Conservation (phyloP, 1,139 yeast genomes). For the Pneumocystis carinii region DNA sequence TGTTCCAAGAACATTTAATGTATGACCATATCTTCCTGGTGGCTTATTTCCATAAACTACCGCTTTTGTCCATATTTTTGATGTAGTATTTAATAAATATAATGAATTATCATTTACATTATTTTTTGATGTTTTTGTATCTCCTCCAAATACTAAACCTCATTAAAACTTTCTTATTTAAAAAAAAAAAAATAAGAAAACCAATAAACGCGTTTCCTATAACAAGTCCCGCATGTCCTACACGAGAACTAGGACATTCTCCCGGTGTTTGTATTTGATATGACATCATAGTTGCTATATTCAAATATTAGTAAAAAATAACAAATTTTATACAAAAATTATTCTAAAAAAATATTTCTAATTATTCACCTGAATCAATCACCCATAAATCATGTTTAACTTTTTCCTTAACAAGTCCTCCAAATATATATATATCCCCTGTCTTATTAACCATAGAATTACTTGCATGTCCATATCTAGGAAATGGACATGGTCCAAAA, state of each 20-base stretch:
- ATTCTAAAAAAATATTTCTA: background rate
- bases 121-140: constrained; percentile 66
- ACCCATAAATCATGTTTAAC: constrained; percentile 94
- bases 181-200: background rate
- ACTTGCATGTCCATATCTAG: constrained; percentile 83
- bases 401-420: constrained; percentile 83
- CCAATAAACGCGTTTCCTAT: constrained; percentile 84
- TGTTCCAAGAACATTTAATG: constrained; percentile 53
- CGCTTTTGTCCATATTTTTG: constrained; percentile 16
- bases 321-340: constrained; percentile 5
- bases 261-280: constrained; percentile 53
- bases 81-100: constrained; percentile 75
- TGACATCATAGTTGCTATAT: constrained; percentile 32
- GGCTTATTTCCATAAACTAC: constrained; percentile 54
- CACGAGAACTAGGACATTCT: constrained; percentile 83
- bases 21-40: constrained; percentile 86
- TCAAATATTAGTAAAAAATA: constrained; percentile 6
- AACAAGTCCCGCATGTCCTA: constrained; percentile 84
- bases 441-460: constrained; percentile 54
- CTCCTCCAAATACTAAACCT: constrained; percentile 69
- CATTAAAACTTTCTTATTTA: background rate
- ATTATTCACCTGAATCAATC: constrained; percentile 1
- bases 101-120: constrained; percentile 76
- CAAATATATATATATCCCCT: constrained; percentile 78
- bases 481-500: constrained; percentile 73